Base-by-base conservation (phyloP, 2,329 filamentous ascomycete species). In the Xylariaceae sp. region DNA sequence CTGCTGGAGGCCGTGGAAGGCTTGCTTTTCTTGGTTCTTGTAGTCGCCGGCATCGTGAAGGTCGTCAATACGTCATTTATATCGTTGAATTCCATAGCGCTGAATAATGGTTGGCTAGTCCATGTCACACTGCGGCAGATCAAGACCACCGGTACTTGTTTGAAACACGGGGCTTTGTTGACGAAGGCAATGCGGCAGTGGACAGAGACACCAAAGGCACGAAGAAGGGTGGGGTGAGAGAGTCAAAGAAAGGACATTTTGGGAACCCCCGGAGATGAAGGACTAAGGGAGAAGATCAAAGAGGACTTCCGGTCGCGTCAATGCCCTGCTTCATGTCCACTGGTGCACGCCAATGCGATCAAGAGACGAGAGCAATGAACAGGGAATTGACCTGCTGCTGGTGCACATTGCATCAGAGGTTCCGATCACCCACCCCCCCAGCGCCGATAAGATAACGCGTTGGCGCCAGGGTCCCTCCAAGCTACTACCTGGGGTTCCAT, bases 161-260 rank as follows among this genome's bases (percentile, higher is more conserved):
- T 42, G 51, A 59, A 59, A 58, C 42, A 50, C 50, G 47, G 44
- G 49, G 60, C 63, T 66, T 64, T 66, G 61, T 65, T 59, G 45
- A 36, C 39, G 43, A 36, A 19, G 45, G 44, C 47, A 46, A 33
- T 51, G 48, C 33, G 14, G 46, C 38, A 51, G 51, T 52, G 53
- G 50, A 51, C 34, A 18, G 52, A 13, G 47, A 31, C 41, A 31
- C 49, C 50, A 55, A 59, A 52, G 58, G 50, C 48, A 55, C 47
- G 54, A 42, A 52, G 45, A 45, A 55, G 53, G 46, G 55, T 52
- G 51, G 57, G 51, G 51, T 49, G 46, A 45, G 45, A 19, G 42
- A 60, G 55, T 66, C 63, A 66, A 65, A 64, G 63, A 57, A 59
- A 49, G 54, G 34, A 53, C 63, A 65, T 66, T 58, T 60, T 63